Percentiles rank a stretch among this genome's conserved stretches.
Evolutionary conservation across 805 yeast species (phyloP).

Genomic region (Hanseniaspora lachancei): DNA sequence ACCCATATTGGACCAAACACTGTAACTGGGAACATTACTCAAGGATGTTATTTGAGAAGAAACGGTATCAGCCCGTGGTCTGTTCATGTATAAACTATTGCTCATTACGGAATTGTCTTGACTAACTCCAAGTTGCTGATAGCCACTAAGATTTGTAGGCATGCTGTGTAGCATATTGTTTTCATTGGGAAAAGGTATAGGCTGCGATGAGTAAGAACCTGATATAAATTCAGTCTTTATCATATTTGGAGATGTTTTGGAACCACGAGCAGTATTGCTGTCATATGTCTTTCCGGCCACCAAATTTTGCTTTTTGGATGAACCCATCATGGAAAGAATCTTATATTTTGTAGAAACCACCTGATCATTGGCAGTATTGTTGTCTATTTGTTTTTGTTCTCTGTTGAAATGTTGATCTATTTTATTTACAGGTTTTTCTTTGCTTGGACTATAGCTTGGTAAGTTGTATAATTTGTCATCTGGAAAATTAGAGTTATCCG

Average conservation of each 20-base stretch:
- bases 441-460: background rate
- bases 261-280: background rate
- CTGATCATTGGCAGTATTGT: background rate
- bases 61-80: constrained; percentile 27
- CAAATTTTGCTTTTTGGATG: constrained; percentile 8
- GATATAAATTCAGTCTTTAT: background rate
- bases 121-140: background rate
- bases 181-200: constrained; percentile 8
- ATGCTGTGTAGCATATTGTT: background rate
- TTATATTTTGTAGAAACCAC: constrained; percentile 4
- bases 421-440: background rate
- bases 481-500: background rate
- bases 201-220: background rate
- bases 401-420: background rate
- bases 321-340: constrained; percentile 11
- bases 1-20: constrained; percentile 15
- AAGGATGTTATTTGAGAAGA: constrained; percentile 28
- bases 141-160: background rate
- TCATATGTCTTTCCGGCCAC: background rate
- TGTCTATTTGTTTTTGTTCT: background rate
- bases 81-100: constrained; percentile 17
- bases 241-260: background rate
- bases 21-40: constrained; percentile 15
- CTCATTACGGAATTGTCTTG: background rate
- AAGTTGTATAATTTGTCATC: background rate